Base-by-base conservation (phyloP, 1,139 yeast genomes). In the Kurtzmaniella natalensis region DNA sequence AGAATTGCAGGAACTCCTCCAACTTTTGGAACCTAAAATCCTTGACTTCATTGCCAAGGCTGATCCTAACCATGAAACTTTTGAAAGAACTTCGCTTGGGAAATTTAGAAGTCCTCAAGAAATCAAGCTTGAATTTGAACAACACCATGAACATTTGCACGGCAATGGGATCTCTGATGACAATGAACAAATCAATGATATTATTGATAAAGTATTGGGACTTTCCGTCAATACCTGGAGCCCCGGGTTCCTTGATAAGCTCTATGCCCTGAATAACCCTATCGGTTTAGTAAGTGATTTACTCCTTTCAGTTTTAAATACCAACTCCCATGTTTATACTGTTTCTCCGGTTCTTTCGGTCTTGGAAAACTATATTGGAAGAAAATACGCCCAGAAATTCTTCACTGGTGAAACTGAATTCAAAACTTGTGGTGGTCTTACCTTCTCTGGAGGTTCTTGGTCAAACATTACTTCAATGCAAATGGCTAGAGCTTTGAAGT, bases 381-480 rank as follows among this genome's bases (percentile, higher is more conserved):
- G 67, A 32, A 76, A 78, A 37, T 86, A 86, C 51, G 95, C 95
- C 3, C 55, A 61, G 32, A 45, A 81, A 46, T 85, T 81, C 58
- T 83, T 70, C 46, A 48, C 47, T n/a, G 16, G 26, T 10, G 26
- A 23, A 10, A 46, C 55, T 31, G 51, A 55, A 13, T 70, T 68
- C 5, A 58, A 60, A 5, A 63, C 67, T 22, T 75, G 89, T 31
- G 95, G 95, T 17, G 95, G 95, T 0, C 64, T 86, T 46, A 86
- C 95, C 0, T 83, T 85, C 55, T 76, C 89, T 21, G 95, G 95
- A 10, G 95, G 95, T 0, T 81, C 92, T 4, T 85, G 89, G 78
- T 83, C 94, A 13, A 86, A 86, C 55, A 73, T 83, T 35, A 84
- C 94, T 2, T 77, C 87, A 37, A 55, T 86, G 59, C 92, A 84